Conservation (phyloP, 176 grass and related monocot species). For the Aegilops speltoides region DNA sequence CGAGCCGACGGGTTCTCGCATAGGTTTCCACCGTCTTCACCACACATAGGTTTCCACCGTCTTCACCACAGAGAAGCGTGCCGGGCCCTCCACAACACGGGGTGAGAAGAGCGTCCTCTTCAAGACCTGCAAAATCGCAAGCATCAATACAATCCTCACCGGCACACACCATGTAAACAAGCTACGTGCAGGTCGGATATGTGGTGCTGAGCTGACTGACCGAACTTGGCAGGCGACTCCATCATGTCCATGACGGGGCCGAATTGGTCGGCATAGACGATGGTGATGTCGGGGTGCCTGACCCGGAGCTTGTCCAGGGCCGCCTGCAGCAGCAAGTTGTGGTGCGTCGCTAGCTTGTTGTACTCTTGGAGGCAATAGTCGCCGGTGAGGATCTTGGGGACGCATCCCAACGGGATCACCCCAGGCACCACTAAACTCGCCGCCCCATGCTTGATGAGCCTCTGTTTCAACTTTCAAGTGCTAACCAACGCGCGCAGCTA, state of each 20-base stretch:
- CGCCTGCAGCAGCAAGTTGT: slow-evolving; percentile 42
- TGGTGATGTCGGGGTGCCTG: slow-evolving; percentile 27
- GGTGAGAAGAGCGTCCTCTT: not conserved
- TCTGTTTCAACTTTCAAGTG: not conserved
- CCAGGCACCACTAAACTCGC: not conserved
- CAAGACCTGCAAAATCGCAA: not conserved
- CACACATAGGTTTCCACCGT: not conserved
- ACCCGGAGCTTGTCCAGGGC: slow-evolving; percentile 6
- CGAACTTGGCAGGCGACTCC: slow-evolving; percentile 35
- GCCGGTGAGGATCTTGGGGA: slow-evolving; percentile 34
- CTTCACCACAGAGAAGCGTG: not conserved
- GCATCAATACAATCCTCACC: not conserved
- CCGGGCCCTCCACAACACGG: slow-evolving; percentile 20
- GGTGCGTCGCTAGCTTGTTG: slow-evolving; percentile 35
- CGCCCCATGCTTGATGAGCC: slow-evolving; percentile 25
- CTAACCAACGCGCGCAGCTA: no score
- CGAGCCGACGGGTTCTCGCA: slow-evolving; percentile 17
- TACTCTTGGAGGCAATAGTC: slow-evolving; percentile 25
- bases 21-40: not conserved
- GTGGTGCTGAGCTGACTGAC: slow-evolving; percentile 8
- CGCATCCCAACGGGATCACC: slow-evolving; percentile 34
- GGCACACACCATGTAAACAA: no score
- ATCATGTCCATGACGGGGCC: slow-evolving; percentile 42
- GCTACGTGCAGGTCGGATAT: no score
- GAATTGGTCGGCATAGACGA: slow-evolving; percentile 52